Evolutionary conservation across 352 stramenopile species (phyloP), one percentile per base, ranked within the genome.

Genomic region (Phytophthora kernoviae): DNA sequence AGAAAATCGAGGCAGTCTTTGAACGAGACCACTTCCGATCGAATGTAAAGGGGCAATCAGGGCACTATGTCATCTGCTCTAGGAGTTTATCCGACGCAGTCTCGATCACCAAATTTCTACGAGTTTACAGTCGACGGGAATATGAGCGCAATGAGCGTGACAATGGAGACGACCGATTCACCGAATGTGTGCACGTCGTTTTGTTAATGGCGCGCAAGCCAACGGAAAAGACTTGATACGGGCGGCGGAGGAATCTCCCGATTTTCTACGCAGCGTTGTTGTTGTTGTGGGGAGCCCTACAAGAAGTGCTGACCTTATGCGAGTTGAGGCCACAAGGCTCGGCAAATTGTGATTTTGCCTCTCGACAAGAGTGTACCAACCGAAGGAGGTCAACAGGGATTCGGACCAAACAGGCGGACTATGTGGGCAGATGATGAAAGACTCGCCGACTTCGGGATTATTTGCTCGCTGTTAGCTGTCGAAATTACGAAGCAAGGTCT

Each of bases 381-480:
- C 55, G 54, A 69, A 65, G 26, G 40, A 34, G 47, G 60, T 12
- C 46, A 69, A 44, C 40, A 59, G 12, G 52, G 60, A 42, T 34
- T 61, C 8, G 22, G 37, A 14, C 14, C 55, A 39, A 58, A 37
- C 11, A 53, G 20, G 4, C 58, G 68, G 51, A 49, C 32, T 8
- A 37, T 17, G 8, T 62, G 34, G 50, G 45, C 40, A 34, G 50
- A 75, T 17, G 63, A 73, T 5, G 73, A 72, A 40, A 62, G 47
- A 17, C 34, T 79, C 10, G 73, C 67, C 11, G 73, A 82, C 22
- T 82, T 75, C 34, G 67, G 62, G 1, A 66, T 77, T 39, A 59
- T 82, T 27, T 73, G 70, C 30, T 77, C 73, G 15, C 54, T 82
- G 34, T 50, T 82, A 41, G 70, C 67, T 14, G 48, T 82, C 17